Conservation (phyloP, 176 grass and related monocot species). For the Secale cereale region DNA sequence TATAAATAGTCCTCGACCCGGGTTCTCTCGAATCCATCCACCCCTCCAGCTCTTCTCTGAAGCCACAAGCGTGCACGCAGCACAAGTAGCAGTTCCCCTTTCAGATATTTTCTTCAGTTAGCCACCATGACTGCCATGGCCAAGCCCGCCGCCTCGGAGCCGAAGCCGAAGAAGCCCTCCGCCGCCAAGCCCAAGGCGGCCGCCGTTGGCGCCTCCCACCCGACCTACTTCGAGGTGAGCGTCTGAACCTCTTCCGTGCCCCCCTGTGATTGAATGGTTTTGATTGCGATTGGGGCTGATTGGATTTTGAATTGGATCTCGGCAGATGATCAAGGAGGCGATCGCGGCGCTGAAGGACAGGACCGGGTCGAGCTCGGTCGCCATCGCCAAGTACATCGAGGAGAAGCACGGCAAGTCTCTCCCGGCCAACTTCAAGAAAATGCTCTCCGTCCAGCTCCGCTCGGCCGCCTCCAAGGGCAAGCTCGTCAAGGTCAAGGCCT, state of each 20-base stretch:
- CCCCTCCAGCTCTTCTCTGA: background rate
- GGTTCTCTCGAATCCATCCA: background rate
- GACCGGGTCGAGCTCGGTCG: slow-evolving; percentile 74
- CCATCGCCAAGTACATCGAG: slow-evolving; percentile 86
- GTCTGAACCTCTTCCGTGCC: rapidly evolving
- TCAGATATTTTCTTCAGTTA: background rate
- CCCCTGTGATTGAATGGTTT: background rate
- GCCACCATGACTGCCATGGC: slow-evolving; percentile 41
- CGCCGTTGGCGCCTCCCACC: slow-evolving; percentile 29
- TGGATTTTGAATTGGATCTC: background rate
- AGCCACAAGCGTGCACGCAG: background rate
- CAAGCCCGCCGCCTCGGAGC: background rate
- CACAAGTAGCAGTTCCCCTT: background rate
- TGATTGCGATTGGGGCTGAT: background rate
- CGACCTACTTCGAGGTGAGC: slow-evolving; percentile 62
- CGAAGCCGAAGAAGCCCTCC: slow-evolving; percentile 45
- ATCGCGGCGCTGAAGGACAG: slow-evolving; percentile 68
- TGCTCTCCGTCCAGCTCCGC: slow-evolving; percentile 56
- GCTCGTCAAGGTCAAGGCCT: slow-evolving; percentile 97
- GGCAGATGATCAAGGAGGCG: slow-evolving; percentile 92
- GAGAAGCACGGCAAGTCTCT: slow-evolving; percentile 62
- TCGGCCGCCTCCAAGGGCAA: slow-evolving; percentile 60
- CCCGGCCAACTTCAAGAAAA: slow-evolving; percentile 82
- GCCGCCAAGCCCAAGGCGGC: slow-evolving; percentile 44
- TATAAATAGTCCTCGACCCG: background rate